phyloP scores from a whole-genome alignment of 352 stramenopile species.

The Phytophthora syringae region DNA sequence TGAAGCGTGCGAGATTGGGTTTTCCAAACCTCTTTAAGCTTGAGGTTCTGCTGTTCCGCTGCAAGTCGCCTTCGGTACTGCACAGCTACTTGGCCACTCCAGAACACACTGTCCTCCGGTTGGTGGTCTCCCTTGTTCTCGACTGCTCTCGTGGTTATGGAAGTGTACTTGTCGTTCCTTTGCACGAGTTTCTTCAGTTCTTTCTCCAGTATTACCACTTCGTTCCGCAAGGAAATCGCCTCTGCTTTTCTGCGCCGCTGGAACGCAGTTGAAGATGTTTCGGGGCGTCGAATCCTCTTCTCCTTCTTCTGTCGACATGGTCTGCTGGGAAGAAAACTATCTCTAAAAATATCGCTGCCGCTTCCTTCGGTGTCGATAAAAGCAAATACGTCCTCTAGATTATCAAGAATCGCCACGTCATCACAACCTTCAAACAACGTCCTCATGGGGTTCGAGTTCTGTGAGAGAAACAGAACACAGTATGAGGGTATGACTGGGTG shows the following conservation, averaged over 20 bases:
- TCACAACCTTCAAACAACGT: conserved; percentile 1
- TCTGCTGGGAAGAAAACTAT: no score
- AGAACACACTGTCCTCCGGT: background rate
- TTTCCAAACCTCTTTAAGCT: conserved; percentile 20
- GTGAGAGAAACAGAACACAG: background rate
- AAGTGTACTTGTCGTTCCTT: background rate
- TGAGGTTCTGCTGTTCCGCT: conserved; percentile 25
- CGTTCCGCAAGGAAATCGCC: conserved; percentile 9
- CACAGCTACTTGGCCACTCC: conserved; percentile 11
- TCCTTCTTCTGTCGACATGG: no score
- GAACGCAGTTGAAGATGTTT: conserved; percentile 26
- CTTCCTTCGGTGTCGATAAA: conserved; percentile 13
- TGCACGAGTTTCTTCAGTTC: conserved; percentile 3
- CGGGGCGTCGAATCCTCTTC: conserved; percentile 20
- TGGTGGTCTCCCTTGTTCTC: background rate
- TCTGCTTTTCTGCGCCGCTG: conserved; percentile 24
- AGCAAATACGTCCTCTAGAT: conserved; percentile 12
- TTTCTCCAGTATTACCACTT: conserved; percentile 10
- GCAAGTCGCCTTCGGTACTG: conserved; percentile 25
- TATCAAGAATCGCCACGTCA: background rate
- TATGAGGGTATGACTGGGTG: background rate
- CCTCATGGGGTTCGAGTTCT: background rate
- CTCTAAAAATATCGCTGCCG: no score
- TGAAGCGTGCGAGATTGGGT: conserved; percentile 18
- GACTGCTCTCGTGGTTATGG: background rate